Base-by-base conservation (phyloP, 2,329 filamentous ascomycete genomes). In the Magnaporthales sp. region DNA sequence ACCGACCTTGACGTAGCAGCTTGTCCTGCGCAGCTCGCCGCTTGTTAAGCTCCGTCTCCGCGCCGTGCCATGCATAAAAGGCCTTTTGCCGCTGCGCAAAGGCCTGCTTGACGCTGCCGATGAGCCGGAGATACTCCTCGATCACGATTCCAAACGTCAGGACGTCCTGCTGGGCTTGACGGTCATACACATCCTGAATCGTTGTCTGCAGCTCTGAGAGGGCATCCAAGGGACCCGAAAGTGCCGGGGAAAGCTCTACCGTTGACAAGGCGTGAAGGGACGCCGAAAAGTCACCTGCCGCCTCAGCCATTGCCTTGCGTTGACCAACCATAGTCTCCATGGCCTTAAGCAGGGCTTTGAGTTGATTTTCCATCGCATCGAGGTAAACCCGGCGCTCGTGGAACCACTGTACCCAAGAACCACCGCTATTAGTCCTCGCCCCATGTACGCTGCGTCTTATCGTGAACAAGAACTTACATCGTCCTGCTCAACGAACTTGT, bases 401-500 rank as follows among this genome's bases (percentile, higher is more conserved):
- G 80, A 99, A 99, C 95, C 94, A 99, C 90, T 93, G 68, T 30
- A 8, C 30, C 15, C 27, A 19, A 1, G 60, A 19, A n/a, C 19
- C 6, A 13, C 54, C 61, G 69, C 54, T 71, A 66, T 62, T 68
- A 60, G 27, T 64, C 30, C 51, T 22, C 29, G 26, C 5, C 22
- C 54, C 54, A 27, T 58, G 9, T 15, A 15, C 5, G n/a, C 54
- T 58, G 3, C 22, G 22, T 58, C 4, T 13, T 58, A 22, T 9
- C 54, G 10, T 31, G 46, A 29, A 13, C 29, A 9, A 58, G 11
- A 56, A 80, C 89, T 81, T 78, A 92, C 90, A 79, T 99, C 95
- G 76, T 99, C 95, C 75, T 98, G 95, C 78, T 99, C 95, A 54
- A 99, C 88, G 79, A 99, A 99, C 77, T 99, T 99, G 73, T 85